Evolutionary conservation across 805 yeast genomes (phyloP).

Genomic region (Tetrapisispora iriomotensis): DNA sequence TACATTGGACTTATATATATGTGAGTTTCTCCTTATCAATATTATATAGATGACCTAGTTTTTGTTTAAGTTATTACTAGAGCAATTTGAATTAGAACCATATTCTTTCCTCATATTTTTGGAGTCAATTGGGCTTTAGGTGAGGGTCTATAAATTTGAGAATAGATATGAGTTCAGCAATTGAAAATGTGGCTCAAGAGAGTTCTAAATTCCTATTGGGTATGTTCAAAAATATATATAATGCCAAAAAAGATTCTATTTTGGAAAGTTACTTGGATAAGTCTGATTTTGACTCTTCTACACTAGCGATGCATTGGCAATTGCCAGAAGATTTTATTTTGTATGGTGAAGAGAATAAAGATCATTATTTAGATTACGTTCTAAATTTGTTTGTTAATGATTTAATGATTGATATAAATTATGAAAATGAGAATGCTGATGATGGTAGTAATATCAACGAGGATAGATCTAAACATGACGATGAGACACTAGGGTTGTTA

Average conservation of each 20-base stretch:
- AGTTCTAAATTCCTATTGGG: background rate
- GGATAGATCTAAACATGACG: too few species aligned
- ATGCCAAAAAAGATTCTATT: background rate
- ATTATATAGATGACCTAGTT: too few species aligned
- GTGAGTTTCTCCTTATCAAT: too few species aligned
- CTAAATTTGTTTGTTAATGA: slow-evolving; percentile 8
- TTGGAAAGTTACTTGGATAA: too few species aligned
- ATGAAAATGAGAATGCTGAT: background rate
- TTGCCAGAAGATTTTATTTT: background rate
- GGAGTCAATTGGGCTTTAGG: too few species aligned
- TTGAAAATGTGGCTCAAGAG: background rate
- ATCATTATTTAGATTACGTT: slow-evolving; percentile 7
- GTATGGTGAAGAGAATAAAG: slow-evolving; percentile 1
- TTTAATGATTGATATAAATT: slow-evolving; percentile 3
- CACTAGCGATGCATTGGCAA: background rate
- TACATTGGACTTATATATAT: too few species aligned
- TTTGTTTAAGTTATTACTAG: too few species aligned
- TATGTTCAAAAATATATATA: background rate
- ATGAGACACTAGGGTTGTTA: slow-evolving; percentile 5
- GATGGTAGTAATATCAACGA: background rate
- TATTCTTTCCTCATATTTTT: too few species aligned
- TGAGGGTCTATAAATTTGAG: too few species aligned
- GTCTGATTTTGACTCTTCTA: background rate
- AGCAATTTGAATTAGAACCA: too few species aligned
- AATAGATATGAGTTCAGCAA: background rate